Percentiles rank a stretch among this genome's conserved stretches.
Evolutionary conservation across 495 filamentous ascomycete species (phyloP).

Genomic region (Penicillium malachiteum): DNA sequence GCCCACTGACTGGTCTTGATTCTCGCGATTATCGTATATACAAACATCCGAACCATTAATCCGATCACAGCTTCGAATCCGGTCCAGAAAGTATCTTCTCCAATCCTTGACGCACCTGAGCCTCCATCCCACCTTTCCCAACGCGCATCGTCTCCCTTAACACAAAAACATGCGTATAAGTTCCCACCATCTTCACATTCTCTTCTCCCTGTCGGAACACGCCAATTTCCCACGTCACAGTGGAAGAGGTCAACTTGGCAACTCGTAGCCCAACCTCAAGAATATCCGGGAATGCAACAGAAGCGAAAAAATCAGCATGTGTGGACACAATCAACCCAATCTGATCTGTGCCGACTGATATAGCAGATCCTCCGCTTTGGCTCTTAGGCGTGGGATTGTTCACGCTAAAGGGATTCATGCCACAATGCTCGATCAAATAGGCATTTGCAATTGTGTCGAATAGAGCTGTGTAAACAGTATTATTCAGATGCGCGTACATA

Average conservation of each 20-base stretch:
- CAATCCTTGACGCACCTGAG: conserved; percentile 40
- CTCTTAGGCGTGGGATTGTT: conserved; percentile 29
- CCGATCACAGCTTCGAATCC: conserved; percentile 24
- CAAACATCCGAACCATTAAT: neutral
- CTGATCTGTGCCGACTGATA: conserved; percentile 16
- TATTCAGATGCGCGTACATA: conserved; percentile 90
- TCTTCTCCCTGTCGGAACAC: conserved; percentile 76
- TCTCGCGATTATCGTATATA: neutral
- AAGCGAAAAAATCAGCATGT: conserved; percentile 79
- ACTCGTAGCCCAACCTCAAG: conserved; percentile 81
- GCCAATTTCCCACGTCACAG: conserved; percentile 89
- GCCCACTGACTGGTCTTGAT: neutral
- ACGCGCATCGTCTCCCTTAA: conserved; percentile 70
- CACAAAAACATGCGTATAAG: conserved; percentile 88
- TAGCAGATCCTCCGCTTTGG: conserved; percentile 8
- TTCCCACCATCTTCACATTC: conserved; percentile 80
- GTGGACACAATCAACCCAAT: conserved; percentile 71
- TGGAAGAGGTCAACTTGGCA: conserved; percentile 78
- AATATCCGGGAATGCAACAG: conserved; percentile 78
- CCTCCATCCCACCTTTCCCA: conserved; percentile 46
- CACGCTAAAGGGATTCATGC: conserved; percentile 63
- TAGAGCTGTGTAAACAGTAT: conserved; percentile 77
- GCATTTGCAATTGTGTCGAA: conserved; percentile 88
- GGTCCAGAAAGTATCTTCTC: conserved; percentile 45
- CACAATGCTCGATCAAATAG: conserved; percentile 80